These are phyloP conservation scores for Bromus sterilis DNA, from an alignment of 176 grass and related monocot genomes.

Conservation along the genomic window DNA sequence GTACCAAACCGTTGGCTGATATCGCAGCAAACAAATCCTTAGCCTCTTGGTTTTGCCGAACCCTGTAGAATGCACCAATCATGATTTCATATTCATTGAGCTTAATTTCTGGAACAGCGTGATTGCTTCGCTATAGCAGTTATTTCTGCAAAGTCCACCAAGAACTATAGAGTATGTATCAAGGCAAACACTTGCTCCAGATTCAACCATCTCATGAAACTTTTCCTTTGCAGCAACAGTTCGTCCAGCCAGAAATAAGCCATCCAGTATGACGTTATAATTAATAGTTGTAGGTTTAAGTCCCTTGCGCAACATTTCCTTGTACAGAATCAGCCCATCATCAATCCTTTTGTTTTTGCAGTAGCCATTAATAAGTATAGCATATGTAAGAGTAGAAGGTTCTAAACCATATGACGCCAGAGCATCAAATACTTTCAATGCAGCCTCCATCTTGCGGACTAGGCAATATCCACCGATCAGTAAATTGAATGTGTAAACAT, in stretches of 20 bases:
- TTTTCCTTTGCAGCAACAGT: neutral
- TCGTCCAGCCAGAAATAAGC: neutral
- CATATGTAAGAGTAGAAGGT: neutral
- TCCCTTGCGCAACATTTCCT: neutral
- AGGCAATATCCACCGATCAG: neutral
- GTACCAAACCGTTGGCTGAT: neutral
- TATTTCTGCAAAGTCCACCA: neutral
- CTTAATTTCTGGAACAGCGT: neutral
- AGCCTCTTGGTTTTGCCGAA: neutral
- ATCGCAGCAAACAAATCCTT: neutral
- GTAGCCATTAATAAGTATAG: neutral
- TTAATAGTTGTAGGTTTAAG: neutral
- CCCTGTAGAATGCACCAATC: neutral
- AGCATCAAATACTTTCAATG: neutral
- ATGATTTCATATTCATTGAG: neutral
- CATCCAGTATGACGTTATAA: neutral
- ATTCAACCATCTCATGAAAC: neutral
- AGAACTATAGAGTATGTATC: neutral
- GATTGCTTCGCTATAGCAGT: neutral
- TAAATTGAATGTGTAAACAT: neutral
- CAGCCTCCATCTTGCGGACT: neutral
- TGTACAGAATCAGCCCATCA: neutral
- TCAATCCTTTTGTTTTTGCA: neutral
- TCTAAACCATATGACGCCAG: neutral
- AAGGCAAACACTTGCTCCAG: neutral